phyloP scores from a whole-genome alignment of 768 basidiomycete species.

The Pholiota molesta region DNA sequence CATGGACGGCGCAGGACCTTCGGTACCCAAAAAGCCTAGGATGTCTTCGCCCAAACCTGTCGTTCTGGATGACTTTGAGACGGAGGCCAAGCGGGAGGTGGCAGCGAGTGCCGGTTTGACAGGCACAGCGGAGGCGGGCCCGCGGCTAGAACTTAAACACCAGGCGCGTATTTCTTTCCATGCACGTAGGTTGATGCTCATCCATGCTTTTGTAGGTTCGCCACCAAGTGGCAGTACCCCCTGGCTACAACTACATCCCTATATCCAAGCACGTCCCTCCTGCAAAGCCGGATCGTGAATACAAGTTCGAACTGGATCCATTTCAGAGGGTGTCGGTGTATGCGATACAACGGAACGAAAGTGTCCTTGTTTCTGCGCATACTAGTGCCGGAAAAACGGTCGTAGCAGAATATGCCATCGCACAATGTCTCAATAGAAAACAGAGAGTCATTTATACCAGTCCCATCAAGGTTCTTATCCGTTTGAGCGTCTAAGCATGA shows the following conservation, averaged over 20 bases:
- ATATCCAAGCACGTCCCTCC: slow-evolving; percentile 92
- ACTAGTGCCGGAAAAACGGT: slow-evolving; percentile 99
- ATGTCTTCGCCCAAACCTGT: slow-evolving; percentile 65
- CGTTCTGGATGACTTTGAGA: slow-evolving; percentile 93
- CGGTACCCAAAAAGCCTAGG: slow-evolving; percentile 47
- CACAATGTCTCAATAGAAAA: slow-evolving; percentile 90
- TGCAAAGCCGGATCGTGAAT: slow-evolving; percentile 86
- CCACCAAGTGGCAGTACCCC: slow-evolving; percentile 89
- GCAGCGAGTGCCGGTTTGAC: slow-evolving; percentile 87
- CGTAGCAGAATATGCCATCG: slow-evolving; percentile 99
- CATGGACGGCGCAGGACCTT: slow-evolving; percentile 34
- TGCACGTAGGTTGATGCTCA: too few species aligned
- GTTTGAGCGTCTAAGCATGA: slow-evolving; percentile 18
- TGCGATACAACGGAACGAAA: slow-evolving; percentile 96
- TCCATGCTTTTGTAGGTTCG: slow-evolving; percentile 26
- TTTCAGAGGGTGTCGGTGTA: slow-evolving; percentile 95
- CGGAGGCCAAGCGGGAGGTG: slow-evolving; percentile 90
- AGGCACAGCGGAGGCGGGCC: slow-evolving; percentile 61
- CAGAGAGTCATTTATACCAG: slow-evolving; percentile 98
- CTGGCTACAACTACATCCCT: slow-evolving; percentile 63
- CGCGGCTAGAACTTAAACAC: too few species aligned
- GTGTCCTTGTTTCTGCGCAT: slow-evolving; percentile 96
- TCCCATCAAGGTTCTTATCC: slow-evolving; percentile 90
- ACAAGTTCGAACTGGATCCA: slow-evolving; percentile 96
- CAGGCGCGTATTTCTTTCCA: too few species aligned